A percentile compares a stretch with the other conserved stretches of the same genome.
These are phyloP conservation scores for Pelargonium fulgidum DNA, from an alignment of 441 rosid genomes.

Conservation along the genomic window DNA sequence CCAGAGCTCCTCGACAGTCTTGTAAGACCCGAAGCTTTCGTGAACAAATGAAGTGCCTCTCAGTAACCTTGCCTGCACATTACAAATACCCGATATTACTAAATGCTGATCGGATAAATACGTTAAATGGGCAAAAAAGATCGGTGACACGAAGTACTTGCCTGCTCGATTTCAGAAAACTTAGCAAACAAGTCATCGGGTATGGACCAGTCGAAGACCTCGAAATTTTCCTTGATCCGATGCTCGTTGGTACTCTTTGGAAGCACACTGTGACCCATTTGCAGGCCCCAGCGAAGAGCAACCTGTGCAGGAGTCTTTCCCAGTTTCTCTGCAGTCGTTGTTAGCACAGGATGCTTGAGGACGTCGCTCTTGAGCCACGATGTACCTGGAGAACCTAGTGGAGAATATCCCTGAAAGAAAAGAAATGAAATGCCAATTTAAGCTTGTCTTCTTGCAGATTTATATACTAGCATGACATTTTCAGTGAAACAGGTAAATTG, in stretches of 20 bases:
- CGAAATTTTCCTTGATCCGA: constrained; percentile 62
- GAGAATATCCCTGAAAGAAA: constrained; percentile 47
- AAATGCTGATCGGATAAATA: background rate
- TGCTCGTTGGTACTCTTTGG: constrained; percentile 61
- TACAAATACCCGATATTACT: background rate
- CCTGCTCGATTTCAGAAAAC: constrained; percentile 72
- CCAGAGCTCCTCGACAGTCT: constrained; percentile 67
- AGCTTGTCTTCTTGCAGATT: too few relatives aligned
- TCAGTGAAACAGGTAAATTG: background rate
- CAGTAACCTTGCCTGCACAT: constrained; percentile 51
- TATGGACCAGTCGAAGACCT: constrained; percentile 63
- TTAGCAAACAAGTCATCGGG: constrained; percentile 55
- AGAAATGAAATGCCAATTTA: too few relatives aligned
- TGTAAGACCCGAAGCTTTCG: constrained; percentile 47
- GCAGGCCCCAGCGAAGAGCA: constrained; percentile 74
- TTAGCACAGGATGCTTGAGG: constrained; percentile 39
- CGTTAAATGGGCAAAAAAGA: background rate
- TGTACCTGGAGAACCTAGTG: constrained; percentile 67
- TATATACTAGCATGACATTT: background rate
- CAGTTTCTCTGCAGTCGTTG: constrained; percentile 52
- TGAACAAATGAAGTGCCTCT: constrained; percentile 48
- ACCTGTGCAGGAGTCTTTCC: constrained; percentile 69
- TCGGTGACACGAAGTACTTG: constrained; percentile 18
- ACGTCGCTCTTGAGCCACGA: constrained; percentile 51
- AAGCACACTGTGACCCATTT: constrained; percentile 72